Evolutionary conservation across 163 green algal genomes (phyloP), one percentile per base, ranked within the genome.

Genomic region (Chlorella variabilis): DNA sequence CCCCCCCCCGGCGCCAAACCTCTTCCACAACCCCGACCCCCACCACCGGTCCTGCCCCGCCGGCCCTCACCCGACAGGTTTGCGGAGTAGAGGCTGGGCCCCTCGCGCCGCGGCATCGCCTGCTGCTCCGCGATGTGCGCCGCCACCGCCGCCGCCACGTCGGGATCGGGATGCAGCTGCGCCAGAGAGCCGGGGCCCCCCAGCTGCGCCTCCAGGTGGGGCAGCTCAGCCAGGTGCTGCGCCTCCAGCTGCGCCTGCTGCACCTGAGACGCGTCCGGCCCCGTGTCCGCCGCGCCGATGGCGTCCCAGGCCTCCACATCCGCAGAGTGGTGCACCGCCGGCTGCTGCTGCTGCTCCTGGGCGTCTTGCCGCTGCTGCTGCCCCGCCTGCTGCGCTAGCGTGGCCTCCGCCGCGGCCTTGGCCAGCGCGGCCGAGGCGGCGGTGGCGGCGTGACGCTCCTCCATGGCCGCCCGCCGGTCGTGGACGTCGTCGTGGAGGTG

Each of bases 81-180:
- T 25, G 61, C 29, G 23, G 54, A 20, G 59, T 81, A 81, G 3
- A 81, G 31, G 39, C 58, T 81, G 75, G 81, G 45, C 58, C 48
- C 61, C 39, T 70, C 38, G 13, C 73, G 73, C 38, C 41, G 54
- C 73, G 73, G 73, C 73, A 71, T 59, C 38, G 73, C 56, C 73
- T 80, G 73, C 73, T 80, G 73, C 73, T 20, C 36, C 54, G 54
- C 73, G 42, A 80, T 80, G 73, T 80, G 73, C 8, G 54, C 38
- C 27, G 73, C 73, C 33, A 80, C 56, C 49, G 65, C 51, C n/a
- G 56, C 73, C 5, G 56, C 38, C 38, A 69, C 17, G 11, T 15
- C 27, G 1, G 56, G 36, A 7, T 80, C 73, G 2, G 49, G 25
- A 25, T 33, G 41, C 25, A 42, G 45, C 27, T 59, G 38, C 31